Evolutionary conservation across 139 green algal species (phyloP), one percentile per base, ranked within the genome.

Genomic region (Tetradesmus lagerheimii): DNA sequence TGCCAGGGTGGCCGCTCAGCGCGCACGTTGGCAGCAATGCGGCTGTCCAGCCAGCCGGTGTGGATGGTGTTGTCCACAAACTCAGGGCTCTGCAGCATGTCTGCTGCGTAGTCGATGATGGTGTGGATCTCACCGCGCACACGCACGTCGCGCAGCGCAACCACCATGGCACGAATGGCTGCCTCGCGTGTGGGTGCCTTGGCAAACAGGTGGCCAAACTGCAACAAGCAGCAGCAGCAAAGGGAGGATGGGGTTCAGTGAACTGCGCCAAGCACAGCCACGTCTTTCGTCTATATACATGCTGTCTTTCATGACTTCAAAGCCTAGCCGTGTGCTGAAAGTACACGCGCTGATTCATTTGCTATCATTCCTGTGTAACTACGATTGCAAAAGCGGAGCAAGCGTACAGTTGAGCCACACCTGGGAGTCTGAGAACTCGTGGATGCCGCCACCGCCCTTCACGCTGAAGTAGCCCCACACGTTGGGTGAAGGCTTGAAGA

Each of bases 391-490:
- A n/a, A 4, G 1, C 39, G 25, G 84, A 1, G 12, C 47, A 62
- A 20, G 8, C 5, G 5, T 62, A 18, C 6, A 31, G 57, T 8
- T 31, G 92, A 99, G 97, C 23, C 97, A 96, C 88, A 99, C 99
- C 94, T 99, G 97, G 0, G 96, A 99, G 92, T 99, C 98, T 31
- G 94, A 97, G 92, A 97, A 99, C 94, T 99, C 97, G 90, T 99
- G 98, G 83, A 99, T 99, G 89, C 96, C 96, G 25, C 97, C 97
- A 37, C 97, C 97, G 29, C 89, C 93, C 93, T 98, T 98, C 79
- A 99, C 96, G 15, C 91, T 97, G 93, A 99, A 99, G 96, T 99
- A 99, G 83, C 97, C 98, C 97, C 98, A 99, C 85, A 99, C 98
- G 47, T 93, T 45, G 11, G 78, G 84, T 16, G 78, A 66, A 41